Evolutionary conservation across 2,329 filamentous ascomycete species (phyloP).

Genomic region (Ophiostoma himal-ulmi): DNA sequence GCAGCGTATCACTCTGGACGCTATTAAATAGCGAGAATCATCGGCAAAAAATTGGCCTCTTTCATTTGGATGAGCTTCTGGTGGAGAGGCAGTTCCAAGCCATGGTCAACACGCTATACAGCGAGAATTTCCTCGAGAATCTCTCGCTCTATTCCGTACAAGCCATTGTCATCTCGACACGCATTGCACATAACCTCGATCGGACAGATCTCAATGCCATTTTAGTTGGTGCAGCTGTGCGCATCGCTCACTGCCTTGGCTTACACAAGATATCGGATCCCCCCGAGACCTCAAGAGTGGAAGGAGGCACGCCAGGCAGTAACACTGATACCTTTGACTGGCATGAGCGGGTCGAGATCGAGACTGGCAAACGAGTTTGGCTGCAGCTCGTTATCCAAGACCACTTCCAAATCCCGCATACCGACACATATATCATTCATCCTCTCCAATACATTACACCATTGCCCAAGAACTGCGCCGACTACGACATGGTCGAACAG

Average conservation of each 20-base stretch:
- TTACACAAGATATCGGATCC: not conserved
- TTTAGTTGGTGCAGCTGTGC: not conserved
- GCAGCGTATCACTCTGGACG: conserved; percentile 27
- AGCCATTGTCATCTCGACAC: conserved; percentile 33
- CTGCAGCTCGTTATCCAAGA: conserved; percentile 36
- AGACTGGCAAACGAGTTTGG: conserved; percentile 35
- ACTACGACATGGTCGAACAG: conserved; percentile 29
- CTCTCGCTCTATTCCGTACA: conserved; percentile 33
- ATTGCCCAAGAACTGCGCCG: conserved; percentile 33
- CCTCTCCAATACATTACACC: conserved; percentile 33
- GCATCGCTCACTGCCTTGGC: not conserved
- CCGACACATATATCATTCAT: conserved; percentile 34
- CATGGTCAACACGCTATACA: conserved; percentile 33
- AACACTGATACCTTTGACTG: not conserved
- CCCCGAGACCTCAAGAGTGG: not conserved
- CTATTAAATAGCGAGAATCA: conserved; percentile 25
- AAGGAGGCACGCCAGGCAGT: not conserved
- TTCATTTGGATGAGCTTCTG: conserved; percentile 20
- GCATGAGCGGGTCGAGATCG: conserved; percentile 25
- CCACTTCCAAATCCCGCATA: conserved; percentile 33
- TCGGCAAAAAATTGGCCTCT: not conserved
- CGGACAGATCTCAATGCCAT: not conserved
- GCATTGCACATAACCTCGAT: not conserved
- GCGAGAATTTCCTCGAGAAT: conserved; percentile 31
- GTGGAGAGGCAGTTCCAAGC: conserved; percentile 29